Evolutionary conservation across 192 early-diverging fungal species (phyloP), one percentile per base, ranked within the genome.

Genomic region (Piromyces sp.): DNA sequence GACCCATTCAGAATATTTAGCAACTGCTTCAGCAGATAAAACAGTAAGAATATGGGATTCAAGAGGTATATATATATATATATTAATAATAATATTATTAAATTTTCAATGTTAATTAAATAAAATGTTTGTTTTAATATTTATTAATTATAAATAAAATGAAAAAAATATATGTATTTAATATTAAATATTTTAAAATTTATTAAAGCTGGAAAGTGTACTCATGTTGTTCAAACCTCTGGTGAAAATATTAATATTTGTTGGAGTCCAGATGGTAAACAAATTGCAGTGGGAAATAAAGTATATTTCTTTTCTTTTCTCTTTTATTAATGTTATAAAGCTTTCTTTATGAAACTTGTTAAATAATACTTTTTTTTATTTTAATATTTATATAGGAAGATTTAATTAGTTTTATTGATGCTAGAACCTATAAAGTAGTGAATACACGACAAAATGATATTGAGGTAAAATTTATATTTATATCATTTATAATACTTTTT

Each of bases 221-320:
- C 86, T 4, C 87, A 88, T 17, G 86, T 87, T 29, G 87, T 94
- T 9, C 82, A 87, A 30, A 95, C 95, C 7, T 85, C 81, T 4
- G 95, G 95, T 7, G 93, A 95, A 83, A 95, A 95, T 85, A 95
- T 95, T 85, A 95, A 95, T 84, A 89, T 95, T 30, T 90, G 89
- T 51, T 95, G 95, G 95, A 92, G 91, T 81, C 92, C 93, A 3
- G 91, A 95, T 81, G 95, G 94, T 13, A 86, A 87, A 30, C 85
- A 86, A 78, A 92, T 95, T 80, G 94, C 95, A 29, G 94, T 95
- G 7, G 95, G 95, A 7, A 92, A 94, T 84, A 95, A 95, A 86
- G 92, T 93, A 58, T 37, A 79, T 12, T 36, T 7, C 4, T 36
- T 36, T 7, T 36, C 12, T 36, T 36, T 7, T 7, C 12, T n/a